Conservation (phyloP, 768 basidiomycete species). For the Termitomyces sp. region DNA sequence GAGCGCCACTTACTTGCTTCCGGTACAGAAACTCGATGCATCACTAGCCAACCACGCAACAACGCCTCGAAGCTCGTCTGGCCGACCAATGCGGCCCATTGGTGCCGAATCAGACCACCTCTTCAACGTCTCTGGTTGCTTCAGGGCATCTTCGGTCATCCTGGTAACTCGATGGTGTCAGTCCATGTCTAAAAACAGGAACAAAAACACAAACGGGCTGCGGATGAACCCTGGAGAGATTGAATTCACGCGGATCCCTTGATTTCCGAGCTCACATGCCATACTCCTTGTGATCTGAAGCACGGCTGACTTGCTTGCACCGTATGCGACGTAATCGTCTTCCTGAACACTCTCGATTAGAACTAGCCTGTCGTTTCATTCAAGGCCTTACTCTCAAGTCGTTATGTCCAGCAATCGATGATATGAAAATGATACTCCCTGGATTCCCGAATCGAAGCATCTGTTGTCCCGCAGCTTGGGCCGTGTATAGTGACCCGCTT, state of each 20-base stretch:
- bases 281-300: slow-evolving; percentile 76
- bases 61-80: too few species aligned
- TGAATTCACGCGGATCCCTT: slow-evolving; percentile 66
- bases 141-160: slow-evolving; percentile 68
- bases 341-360: background rate
- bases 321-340: slow-evolving; percentile 38
- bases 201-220: slow-evolving; percentile 40
- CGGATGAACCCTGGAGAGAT: slow-evolving; percentile 74
- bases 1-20: too few species aligned
- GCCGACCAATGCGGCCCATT: slow-evolving; percentile 63
- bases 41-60: too few species aligned
- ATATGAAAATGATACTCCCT: slow-evolving; percentile 60
- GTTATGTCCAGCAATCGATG: slow-evolving; percentile 55
- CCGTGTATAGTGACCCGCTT: slow-evolving; percentile 55
- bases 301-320: slow-evolving; percentile 70
- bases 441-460: slow-evolving; percentile 48
- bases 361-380: too few species aligned
- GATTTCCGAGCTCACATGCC: slow-evolving; percentile 68
- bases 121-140: slow-evolving; percentile 52
- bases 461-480: slow-evolving; percentile 59
- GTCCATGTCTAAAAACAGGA: background rate
- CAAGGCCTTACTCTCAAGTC: slow-evolving; percentile 4
- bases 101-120: slow-evolving; percentile 68
- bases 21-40: too few species aligned
- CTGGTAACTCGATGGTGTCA: slow-evolving; percentile 25